Evolutionary conservation across 1,139 yeast genomes (phyloP), one percentile per base, ranked within the genome.

Genomic region (Lodderomyces metapsilosis): DNA sequence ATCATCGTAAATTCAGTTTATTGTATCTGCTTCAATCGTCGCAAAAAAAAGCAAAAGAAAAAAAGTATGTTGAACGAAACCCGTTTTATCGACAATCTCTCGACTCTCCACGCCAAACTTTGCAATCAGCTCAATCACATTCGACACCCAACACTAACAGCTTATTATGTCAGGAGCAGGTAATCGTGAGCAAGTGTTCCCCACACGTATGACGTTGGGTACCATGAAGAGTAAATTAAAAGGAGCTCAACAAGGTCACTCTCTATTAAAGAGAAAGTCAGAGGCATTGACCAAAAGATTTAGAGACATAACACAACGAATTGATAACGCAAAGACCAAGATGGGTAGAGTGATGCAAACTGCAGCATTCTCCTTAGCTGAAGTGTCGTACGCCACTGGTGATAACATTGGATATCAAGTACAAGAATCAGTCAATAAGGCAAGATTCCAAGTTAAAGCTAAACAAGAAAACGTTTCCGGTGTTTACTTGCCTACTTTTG

Each of bases 261-360:
- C 95, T 17, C 74, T 92, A 53, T 73, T 92, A 65, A 92, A 92
- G 71, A 80, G 98, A 66, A 92, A 92, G 66, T 88, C 97, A 3
- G 98, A 92, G 66, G 98, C 98, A 1, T 76, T 92, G 59, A 92
- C 98, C 33, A 89, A 91, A 62, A 76, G 98, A 57, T 92, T 92
- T 68, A 82, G 98, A 64, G 98, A 92, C 53, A 92, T 92, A 58
- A 89, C 98, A 28, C 86, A 80, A 60, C 74, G 96, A 61, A 92
- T 92, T 58, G 96, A 92, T 62, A 97, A 91, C 53, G 88, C 98
- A 39, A 92, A 92, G 67, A 80, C 92, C 53, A 92, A 91, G 72
- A 92, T 92, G 98, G 98, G 98, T 37, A 76, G 94, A 51, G 96
- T 92, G 34, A 92, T 92, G 98, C 98, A 92, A 62, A 87, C 95